Conservation (phyloP, 108 stramenopile species). For the Fragilaria crotonensis region DNA sequence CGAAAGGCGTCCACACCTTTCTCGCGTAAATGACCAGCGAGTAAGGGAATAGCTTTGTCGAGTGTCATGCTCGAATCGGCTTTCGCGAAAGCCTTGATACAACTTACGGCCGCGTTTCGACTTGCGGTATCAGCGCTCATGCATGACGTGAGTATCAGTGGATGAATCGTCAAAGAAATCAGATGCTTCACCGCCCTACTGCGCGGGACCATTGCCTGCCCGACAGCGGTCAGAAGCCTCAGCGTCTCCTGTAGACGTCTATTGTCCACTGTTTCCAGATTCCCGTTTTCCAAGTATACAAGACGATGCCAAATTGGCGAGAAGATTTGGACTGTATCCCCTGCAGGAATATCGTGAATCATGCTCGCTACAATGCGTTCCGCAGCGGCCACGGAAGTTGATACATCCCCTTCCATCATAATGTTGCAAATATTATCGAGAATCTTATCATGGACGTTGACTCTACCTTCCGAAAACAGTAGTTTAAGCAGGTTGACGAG, state of each 20-base stretch:
- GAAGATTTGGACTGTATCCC: neutral
- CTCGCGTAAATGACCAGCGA: neutral
- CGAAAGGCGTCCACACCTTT: slow-evolving; percentile 9
- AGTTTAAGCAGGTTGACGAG: neutral
- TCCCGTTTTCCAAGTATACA: neutral
- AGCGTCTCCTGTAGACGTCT: neutral
- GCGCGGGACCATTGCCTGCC: neutral
- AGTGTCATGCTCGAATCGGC: neutral
- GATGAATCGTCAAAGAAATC: neutral
- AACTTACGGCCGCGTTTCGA: neutral
- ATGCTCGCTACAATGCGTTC: neutral
- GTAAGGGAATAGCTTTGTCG: neutral
- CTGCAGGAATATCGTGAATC: neutral
- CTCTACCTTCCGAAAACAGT: neutral
- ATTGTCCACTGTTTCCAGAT: neutral
- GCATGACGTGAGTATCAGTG: neutral
- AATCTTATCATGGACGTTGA: neutral
- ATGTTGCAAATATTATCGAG: neutral
- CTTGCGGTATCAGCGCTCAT: neutral
- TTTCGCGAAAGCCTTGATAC: neutral
- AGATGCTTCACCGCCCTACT: neutral
- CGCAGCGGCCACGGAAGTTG: neutral
- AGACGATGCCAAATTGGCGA: neutral
- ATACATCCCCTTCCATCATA: neutral
- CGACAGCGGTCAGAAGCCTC: neutral